These are phyloP conservation scores for Bullera alba DNA, from an alignment of 768 basidiomycete species.

Conservation along the genomic window DNA sequence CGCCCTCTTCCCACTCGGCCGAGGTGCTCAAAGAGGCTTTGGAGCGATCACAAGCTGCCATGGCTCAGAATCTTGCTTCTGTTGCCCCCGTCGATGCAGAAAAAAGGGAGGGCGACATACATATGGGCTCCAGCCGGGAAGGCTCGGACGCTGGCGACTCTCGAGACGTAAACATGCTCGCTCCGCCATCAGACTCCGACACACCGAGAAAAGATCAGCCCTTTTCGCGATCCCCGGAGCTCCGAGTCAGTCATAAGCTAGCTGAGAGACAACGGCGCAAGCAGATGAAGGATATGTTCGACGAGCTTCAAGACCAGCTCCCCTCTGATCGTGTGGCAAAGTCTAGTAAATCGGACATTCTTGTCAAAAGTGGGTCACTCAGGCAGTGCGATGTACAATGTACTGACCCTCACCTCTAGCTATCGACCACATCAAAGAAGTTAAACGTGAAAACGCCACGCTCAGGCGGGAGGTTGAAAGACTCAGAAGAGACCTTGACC, in stretches of 20 bases:
- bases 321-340: conserved; percentile 92
- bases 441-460: conserved; percentile 71
- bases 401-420: conserved; percentile 48
- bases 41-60: too few species aligned
- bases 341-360: conserved; percentile 97
- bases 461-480: conserved; percentile 72
- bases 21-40: too few species aligned
- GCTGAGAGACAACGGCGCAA: conserved; percentile 94
- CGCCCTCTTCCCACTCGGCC: too few species aligned
- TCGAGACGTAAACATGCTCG: conserved; percentile 2
- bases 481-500: conserved; percentile 66
- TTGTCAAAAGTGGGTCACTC: conserved; percentile 71
- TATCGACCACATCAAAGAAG: conserved; percentile 74
- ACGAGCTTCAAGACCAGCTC: conserved; percentile 85
- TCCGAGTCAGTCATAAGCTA: conserved; percentile 91
- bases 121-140: too few species aligned
- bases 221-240: conserved; percentile 90
- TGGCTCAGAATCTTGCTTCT: too few species aligned
- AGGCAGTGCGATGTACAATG: neutral
- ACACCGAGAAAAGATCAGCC: conserved; percentile 52
- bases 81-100: too few species aligned
- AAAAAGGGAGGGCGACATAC: too few species aligned
- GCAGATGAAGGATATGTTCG: conserved; percentile 98
- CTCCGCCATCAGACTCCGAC: conserved; percentile 48
- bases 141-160: too few species aligned